Evolutionary conservation across 148 eudicot genomes (phyloP).

Genomic region (Rhododendron vialii): DNA sequence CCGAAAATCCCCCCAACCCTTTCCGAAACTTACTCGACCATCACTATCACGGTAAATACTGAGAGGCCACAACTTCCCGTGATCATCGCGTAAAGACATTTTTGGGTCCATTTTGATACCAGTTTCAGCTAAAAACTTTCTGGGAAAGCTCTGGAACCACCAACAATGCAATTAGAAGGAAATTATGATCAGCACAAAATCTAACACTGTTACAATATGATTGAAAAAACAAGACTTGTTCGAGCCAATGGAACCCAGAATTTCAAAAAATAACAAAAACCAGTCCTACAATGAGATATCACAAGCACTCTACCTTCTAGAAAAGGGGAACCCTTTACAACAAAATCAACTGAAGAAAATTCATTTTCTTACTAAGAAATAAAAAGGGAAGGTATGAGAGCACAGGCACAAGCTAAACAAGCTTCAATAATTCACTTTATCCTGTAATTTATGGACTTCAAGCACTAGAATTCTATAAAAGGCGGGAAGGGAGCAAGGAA

Average conservation of each 20-base stretch:
- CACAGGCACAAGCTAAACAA: not conserved
- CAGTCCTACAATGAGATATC: not conserved
- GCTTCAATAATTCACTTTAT: not conserved
- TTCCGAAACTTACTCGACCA: not conserved
- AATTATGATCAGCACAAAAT: not conserved
- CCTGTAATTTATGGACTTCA: not conserved
- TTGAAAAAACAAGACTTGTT: not conserved
- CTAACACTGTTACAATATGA: not conserved
- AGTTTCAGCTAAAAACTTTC: not conserved
- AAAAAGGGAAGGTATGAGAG: not conserved
- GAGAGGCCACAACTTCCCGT: constrained; percentile 11
- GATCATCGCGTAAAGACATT: not conserved
- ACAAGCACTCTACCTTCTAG: not conserved
- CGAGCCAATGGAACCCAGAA: not conserved
- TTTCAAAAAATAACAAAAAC: not conserved
- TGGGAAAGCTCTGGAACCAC: constrained; percentile 7
- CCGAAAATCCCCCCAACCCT: constrained; percentile 1
- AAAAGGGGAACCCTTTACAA: not conserved
- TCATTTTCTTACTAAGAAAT: not conserved
- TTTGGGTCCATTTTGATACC: constrained; percentile 7
- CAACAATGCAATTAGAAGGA: not conserved
- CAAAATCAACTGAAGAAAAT: too few species aligned
- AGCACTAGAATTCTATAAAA: not conserved
- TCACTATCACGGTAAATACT: not conserved
- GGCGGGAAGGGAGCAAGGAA: not conserved